These are phyloP conservation scores for Xylaria polymorpha DNA, from an alignment of 2,329 filamentous ascomycete genomes.

Conservation along the genomic window DNA sequence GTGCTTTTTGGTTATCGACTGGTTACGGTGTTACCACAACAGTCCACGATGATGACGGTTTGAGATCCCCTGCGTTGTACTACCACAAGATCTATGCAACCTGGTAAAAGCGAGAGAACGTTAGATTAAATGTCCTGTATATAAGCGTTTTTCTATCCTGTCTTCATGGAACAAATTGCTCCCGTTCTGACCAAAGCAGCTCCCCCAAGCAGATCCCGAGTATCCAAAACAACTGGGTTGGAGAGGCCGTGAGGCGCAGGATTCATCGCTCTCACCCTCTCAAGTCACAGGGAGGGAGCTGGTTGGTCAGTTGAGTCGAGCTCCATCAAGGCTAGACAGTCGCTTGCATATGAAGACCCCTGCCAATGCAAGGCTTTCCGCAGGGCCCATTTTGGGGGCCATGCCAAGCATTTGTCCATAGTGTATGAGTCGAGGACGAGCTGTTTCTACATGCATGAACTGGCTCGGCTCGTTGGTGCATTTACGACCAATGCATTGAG, in stretches of 20 bases:
- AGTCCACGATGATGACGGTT: not conserved
- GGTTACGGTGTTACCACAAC: slow-evolving; percentile 7
- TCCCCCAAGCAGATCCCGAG: not conserved
- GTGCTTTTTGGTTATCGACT: slow-evolving; percentile 2
- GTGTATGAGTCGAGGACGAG: slow-evolving; percentile 5
- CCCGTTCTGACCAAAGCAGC: slow-evolving; percentile 18
- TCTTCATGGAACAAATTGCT: slow-evolving; percentile 7
- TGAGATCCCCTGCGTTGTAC: slow-evolving; percentile 12
- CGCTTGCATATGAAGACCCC: slow-evolving; percentile 23
- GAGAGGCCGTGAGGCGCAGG: slow-evolving; percentile 39
- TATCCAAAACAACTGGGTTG: slow-evolving; percentile 10
- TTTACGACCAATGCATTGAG: slow-evolving; percentile 27
- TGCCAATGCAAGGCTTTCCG: slow-evolving; percentile 35
- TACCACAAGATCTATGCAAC: slow-evolving; percentile 3
- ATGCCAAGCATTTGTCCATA: slow-evolving; percentile 3
- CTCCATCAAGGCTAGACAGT: slow-evolving; percentile 26
- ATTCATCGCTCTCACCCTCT: slow-evolving; percentile 23
- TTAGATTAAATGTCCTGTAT: slow-evolving; percentile 1
- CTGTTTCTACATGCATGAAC: slow-evolving; percentile 27
- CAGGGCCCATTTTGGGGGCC: slow-evolving; percentile 37
- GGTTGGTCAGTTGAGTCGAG: slow-evolving; percentile 30
- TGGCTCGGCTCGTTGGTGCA: slow-evolving; percentile 19
- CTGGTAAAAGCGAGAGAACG: not conserved
- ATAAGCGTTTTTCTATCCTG: not conserved
- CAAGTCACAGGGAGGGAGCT: slow-evolving; percentile 25